phyloP scores from a whole-genome alignment of 2,329 filamentous ascomycete genomes.

The Pseudogymnoascus sp. region DNA sequence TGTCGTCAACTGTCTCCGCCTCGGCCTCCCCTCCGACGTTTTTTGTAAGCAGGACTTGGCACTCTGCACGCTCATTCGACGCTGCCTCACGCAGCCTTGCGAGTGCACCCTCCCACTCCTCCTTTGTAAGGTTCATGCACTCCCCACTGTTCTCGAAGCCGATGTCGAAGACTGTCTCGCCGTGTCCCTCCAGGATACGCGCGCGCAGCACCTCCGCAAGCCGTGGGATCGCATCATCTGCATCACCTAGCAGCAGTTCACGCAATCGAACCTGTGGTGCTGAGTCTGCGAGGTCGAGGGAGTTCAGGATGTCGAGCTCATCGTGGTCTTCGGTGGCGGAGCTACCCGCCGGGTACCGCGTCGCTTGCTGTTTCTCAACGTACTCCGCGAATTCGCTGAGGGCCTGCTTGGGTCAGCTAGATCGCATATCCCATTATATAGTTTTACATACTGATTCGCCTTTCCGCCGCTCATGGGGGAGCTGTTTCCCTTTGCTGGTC shows the following conservation, averaged over 20 bases:
- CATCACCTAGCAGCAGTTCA: conserved; percentile 60
- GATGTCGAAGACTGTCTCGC: conserved; percentile 84
- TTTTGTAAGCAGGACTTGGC: conserved; percentile 76
- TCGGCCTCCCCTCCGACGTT: conserved; percentile 76
- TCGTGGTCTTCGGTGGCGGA: conserved; percentile 57
- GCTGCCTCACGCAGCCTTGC: conserved; percentile 57
- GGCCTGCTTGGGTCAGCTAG: conserved; percentile 39
- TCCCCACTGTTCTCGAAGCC: conserved; percentile 87
- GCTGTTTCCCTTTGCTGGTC: conserved; percentile 41
- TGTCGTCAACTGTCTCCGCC: conserved; percentile 52
- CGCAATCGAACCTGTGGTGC: conserved; percentile 61
- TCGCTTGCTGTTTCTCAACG: conserved; percentile 83
- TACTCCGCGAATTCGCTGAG: conserved; percentile 97
- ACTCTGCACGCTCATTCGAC: conserved; percentile 59
- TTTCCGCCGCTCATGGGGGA: conserved; percentile 70
- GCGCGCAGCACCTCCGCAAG: conserved; percentile 58
- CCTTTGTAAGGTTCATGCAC: conserved; percentile 64
- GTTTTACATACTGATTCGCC: conserved; percentile 63
- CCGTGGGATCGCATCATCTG: conserved; percentile 51
- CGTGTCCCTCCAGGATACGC: conserved; percentile 72
- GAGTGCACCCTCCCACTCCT: conserved; percentile 68
- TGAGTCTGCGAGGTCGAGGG: conserved; percentile 62
- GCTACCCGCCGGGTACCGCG: conserved; percentile 46
- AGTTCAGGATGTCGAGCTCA: conserved; percentile 84
- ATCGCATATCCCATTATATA: neutral